These are phyloP conservation scores for Candida yuanshanica DNA, from an alignment of 805 yeast genomes.

Conservation along the genomic window DNA sequence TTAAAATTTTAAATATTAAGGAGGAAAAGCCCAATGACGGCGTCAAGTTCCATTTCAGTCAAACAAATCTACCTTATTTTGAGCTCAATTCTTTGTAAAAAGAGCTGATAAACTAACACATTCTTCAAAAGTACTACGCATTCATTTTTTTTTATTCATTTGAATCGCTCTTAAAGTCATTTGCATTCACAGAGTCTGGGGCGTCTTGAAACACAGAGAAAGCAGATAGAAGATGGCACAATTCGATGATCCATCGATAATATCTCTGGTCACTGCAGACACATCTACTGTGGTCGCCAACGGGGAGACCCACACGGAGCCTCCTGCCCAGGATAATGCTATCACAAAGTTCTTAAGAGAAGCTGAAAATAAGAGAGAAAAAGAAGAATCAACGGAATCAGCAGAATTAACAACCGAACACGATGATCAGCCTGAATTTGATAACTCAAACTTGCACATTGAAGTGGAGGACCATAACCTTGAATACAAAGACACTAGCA, in stretches of 20 bases:
- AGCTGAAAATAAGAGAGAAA: constrained; percentile 21
- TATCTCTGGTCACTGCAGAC: constrained; percentile 8
- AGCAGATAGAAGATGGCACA: constrained; percentile 9
- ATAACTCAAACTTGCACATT: constrained; percentile 11
- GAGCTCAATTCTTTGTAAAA: too few species aligned
- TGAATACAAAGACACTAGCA: constrained; percentile 5
- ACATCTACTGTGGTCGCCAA: neutral
- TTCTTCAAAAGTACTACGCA: too few species aligned
- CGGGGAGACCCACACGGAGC: neutral
- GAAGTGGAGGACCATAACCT: constrained; percentile 20
- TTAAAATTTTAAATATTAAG: neutral
- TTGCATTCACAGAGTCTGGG: neutral
- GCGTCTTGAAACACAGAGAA: neutral
- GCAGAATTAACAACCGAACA: constrained; percentile 4
- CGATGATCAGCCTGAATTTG: constrained; percentile 6
- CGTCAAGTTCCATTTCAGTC: neutral
- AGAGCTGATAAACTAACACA: too few species aligned
- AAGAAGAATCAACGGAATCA: constrained; percentile 14
- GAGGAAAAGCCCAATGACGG: constrained; percentile 3
- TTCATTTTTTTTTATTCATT: neutral
- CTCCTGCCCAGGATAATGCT: constrained; percentile 15
- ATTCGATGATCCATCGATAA: constrained; percentile 18
- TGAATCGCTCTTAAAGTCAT: neutral
- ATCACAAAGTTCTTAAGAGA: constrained; percentile 21
- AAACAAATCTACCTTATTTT: too few species aligned